These are phyloP conservation scores for Paraphoma chrysanthemicola DNA, from an alignment of 2,329 filamentous ascomycete species.

Conservation along the genomic window DNA sequence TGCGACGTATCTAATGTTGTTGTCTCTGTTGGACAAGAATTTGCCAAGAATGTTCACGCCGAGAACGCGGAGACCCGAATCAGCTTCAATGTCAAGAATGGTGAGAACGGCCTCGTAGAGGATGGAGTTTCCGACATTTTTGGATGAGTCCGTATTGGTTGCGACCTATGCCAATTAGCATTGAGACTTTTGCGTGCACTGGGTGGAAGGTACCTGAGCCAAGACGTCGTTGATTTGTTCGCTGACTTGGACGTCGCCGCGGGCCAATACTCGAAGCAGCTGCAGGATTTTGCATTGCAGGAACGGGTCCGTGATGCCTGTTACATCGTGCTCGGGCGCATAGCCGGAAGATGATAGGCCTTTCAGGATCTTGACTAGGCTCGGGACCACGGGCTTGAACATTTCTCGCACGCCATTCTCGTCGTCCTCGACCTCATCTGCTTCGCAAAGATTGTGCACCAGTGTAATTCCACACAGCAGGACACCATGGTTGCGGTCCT, in stretches of 20 bases:
- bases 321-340: conserved; percentile 96
- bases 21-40: conserved; percentile 97
- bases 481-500: conserved; percentile 95
- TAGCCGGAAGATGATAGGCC: conserved; percentile 93
- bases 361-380: conserved; percentile 89
- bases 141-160: conserved; percentile 96
- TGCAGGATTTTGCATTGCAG: conserved; percentile 95
- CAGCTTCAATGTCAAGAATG: conserved; percentile 97
- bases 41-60: conserved; percentile 99
- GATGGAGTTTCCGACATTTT: conserved; percentile 98
- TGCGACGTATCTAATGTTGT: conserved; percentile 98
- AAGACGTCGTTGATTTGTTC: conserved; percentile 99
- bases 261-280: conserved; percentile 82
- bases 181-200: too few species aligned
- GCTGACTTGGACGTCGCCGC: conserved; percentile 85
- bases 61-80: conserved; percentile 90
- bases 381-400: conserved; percentile 85
- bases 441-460: conserved; percentile 90
- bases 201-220: conserved; percentile 65
- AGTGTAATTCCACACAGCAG: conserved; percentile 90
- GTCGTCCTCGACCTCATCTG: conserved; percentile 90
- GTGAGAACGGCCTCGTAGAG: conserved; percentile 96
- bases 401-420: conserved; percentile 89
- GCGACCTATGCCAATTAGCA: conserved; percentile 66
- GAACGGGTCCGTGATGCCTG: conserved; percentile 97